Evolutionary conservation across 2,329 filamentous ascomycete species (phyloP).

Genomic region (Phialophora macrospora): DNA sequence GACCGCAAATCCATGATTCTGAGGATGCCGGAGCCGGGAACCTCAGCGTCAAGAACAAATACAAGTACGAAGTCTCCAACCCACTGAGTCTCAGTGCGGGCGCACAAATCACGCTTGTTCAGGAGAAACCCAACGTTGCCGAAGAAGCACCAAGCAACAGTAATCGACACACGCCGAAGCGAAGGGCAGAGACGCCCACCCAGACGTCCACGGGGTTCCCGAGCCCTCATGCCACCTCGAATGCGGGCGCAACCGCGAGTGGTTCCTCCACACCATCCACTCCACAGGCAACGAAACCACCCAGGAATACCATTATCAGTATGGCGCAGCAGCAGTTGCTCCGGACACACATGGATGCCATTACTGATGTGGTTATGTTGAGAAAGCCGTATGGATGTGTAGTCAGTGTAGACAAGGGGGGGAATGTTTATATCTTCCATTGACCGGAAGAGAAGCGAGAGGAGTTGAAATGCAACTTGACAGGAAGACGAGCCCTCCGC

Average conservation of each 20-base stretch:
- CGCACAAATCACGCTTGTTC: slow-evolving; percentile 67
- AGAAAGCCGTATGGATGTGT: slow-evolving; percentile 93
- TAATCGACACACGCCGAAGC: background rate
- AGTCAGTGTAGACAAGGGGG: slow-evolving; percentile 84
- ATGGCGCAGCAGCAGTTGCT: slow-evolving; percentile 85
- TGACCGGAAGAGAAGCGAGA: slow-evolving; percentile 42
- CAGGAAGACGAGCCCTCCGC: too few species aligned
- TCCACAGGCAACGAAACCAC: slow-evolving; percentile 51
- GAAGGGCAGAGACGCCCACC: slow-evolving; percentile 42
- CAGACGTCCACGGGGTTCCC: slow-evolving; percentile 8
- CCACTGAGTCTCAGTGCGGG: slow-evolving; percentile 50
- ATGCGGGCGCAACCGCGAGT: background rate
- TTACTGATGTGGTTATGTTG: slow-evolving; percentile 85
- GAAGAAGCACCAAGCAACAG: slow-evolving; percentile 39
- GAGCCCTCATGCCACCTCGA: slow-evolving; percentile 23
- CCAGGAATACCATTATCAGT: slow-evolving; percentile 82
- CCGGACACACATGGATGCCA: slow-evolving; percentile 82
- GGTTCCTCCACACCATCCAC: slow-evolving; percentile 9
- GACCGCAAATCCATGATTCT: slow-evolving; percentile 59
- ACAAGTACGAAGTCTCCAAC: slow-evolving; percentile 71
- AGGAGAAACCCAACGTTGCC: slow-evolving; percentile 62
- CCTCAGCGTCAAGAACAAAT: slow-evolving; percentile 51
- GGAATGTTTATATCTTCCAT: slow-evolving; percentile 83
- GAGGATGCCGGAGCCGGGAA: slow-evolving; percentile 53
- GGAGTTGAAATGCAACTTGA: too few species aligned